phyloP scores from a whole-genome alignment of 1,284 basidiomycete genomes.

The Schizopora paradoxa region DNA sequence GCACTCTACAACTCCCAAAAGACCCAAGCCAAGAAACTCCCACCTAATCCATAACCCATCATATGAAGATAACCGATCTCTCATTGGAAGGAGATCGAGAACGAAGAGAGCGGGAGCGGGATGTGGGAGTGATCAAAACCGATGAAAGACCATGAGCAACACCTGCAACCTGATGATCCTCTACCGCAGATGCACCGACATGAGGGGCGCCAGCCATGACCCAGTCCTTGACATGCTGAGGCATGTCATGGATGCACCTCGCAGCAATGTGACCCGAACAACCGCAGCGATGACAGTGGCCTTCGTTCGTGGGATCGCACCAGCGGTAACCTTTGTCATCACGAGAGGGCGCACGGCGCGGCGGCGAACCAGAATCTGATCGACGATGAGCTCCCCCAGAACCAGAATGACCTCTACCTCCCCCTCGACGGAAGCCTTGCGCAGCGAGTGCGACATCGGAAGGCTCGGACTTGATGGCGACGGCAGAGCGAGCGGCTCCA shows the following conservation, averaged over 20 bases:
- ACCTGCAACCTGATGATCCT: neutral
- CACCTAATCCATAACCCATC: neutral
- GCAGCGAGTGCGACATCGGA: neutral
- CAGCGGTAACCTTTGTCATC: slow-evolving; percentile 18
- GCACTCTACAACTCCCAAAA: neutral
- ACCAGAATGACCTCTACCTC: too few relatives aligned
- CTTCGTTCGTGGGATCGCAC: slow-evolving; percentile 21
- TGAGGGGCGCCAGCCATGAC: slow-evolving; percentile 8
- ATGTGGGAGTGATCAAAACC: neutral
- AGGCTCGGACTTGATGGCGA: neutral
- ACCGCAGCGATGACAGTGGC: slow-evolving; percentile 22
- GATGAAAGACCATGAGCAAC: neutral
- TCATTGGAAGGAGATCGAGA: neutral
- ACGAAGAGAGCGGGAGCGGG: neutral
- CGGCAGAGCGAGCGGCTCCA: neutral
- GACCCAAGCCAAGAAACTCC: neutral
- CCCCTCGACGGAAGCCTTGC: too few relatives aligned
- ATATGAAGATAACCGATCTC: neutral
- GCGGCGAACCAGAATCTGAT: neutral
- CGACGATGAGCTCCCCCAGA: too few relatives aligned
- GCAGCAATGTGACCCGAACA: slow-evolving; percentile 20
- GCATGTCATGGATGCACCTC: slow-evolving; percentile 24
- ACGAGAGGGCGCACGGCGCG: slow-evolving; percentile 1
- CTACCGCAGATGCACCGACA: neutral
- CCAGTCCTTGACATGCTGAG: slow-evolving; percentile 24